Percentiles rank a stretch among this genome's conserved stretches.
phyloP scores from a whole-genome alignment of 2,329 filamentous ascomycete genomes.

The Phialophora tarda region DNA sequence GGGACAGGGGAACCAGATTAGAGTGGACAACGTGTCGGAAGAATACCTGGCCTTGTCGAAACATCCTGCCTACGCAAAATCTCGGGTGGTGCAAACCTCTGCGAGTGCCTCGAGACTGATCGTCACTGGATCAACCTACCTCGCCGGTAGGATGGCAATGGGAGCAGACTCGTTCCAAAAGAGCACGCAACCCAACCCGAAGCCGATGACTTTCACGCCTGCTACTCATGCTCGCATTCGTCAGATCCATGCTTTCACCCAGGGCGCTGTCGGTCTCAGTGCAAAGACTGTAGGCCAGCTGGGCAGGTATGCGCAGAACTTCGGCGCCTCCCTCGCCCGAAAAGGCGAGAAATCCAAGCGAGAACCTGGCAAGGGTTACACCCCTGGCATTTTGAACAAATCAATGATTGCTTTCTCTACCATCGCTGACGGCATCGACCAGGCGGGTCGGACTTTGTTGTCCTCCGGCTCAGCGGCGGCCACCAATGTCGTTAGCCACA shows the following conservation, averaged over 20 bases:
- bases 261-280: conserved; percentile 76
- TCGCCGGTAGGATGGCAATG: conserved; percentile 76
- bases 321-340: conserved; percentile 77
- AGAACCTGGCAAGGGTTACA: conserved; percentile 77
- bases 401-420: conserved; percentile 96
- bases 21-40: conserved; percentile 55
- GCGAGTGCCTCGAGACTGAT: conserved; percentile 88
- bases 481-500: conserved; percentile 84
- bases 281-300: conserved; percentile 87
- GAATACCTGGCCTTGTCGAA: conserved; percentile 75
- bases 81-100: conserved; percentile 82
- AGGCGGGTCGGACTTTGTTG: conserved; percentile 79
- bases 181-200: conserved; percentile 75
- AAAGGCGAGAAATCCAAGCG: conserved; percentile 63
- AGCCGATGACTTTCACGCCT: conserved; percentile 86
- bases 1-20: conserved; percentile 55
- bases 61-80: conserved; percentile 91
- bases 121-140: conserved; percentile 80
- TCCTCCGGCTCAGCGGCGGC: conserved; percentile 77
- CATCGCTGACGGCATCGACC: conserved; percentile 89
- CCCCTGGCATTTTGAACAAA: conserved; percentile 93
- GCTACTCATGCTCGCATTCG: conserved; percentile 83
- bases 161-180: conserved; percentile 81
- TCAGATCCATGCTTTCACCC: conserved; percentile 86
- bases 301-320: conserved; percentile 82